These are phyloP conservation scores for Xylogone sp. DNA, from an alignment of 2,329 filamentous ascomycete genomes.

Conservation along the genomic window DNA sequence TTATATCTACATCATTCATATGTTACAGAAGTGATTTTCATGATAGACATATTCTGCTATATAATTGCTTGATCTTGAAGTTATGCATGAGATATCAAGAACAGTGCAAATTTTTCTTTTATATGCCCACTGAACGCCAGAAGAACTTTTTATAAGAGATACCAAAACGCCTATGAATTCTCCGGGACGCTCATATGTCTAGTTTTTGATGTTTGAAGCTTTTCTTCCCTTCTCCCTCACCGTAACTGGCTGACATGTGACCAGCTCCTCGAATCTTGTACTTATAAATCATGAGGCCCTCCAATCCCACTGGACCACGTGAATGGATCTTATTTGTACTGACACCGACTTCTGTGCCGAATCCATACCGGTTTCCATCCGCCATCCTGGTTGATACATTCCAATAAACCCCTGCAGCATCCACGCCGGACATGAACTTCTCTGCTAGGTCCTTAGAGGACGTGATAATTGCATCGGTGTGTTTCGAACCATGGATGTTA, in stretches of 20 bases:
- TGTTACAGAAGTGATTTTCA: too few relatives aligned
- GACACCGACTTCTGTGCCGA: slow-evolving; percentile 97
- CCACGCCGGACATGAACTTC: slow-evolving; percentile 78
- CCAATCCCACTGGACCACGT: slow-evolving; percentile 86
- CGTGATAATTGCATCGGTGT: slow-evolving; percentile 91
- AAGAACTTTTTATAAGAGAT: not conserved
- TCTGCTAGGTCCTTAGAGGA: slow-evolving; percentile 64
- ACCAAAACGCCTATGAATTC: not conserved
- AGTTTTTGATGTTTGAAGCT: slow-evolving; percentile 54
- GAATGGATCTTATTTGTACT: slow-evolving; percentile 99
- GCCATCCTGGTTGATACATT: slow-evolving; percentile 93
- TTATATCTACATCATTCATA: slow-evolving; percentile 2
- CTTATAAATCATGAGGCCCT: slow-evolving; percentile 96
- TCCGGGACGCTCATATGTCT: not conserved
- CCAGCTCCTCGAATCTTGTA: slow-evolving; percentile 84
- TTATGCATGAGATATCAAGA: too few relatives aligned
- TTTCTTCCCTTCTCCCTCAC: slow-evolving; percentile 56
- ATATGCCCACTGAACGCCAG: too few relatives aligned
- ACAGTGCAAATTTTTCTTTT: too few relatives aligned
- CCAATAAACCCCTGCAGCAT: slow-evolving; percentile 94
- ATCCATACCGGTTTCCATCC: slow-evolving; percentile 95
- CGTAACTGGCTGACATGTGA: slow-evolving; percentile 77
- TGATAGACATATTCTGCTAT: too few relatives aligned
- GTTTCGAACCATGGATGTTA: slow-evolving; percentile 86
- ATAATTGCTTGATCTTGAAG: too few relatives aligned